phyloP scores from a whole-genome alignment of 345 rosid species.

The Anacardium occidentale region DNA sequence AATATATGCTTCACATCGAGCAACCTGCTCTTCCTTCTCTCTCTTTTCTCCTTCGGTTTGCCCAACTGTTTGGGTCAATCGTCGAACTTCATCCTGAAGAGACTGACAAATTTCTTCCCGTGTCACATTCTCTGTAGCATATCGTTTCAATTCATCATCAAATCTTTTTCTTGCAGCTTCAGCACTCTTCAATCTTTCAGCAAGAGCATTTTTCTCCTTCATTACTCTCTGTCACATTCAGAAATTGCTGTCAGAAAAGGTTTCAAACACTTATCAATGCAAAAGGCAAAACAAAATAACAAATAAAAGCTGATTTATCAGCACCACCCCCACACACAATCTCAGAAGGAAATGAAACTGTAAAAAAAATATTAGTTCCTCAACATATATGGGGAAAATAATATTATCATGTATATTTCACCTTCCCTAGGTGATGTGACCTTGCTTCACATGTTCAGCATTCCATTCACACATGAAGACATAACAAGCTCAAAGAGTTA shows the following conservation, averaged over 20 bases:
- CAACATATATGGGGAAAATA: too few species aligned
- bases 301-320: conserved; percentile 6
- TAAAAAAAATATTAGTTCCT: neutral
- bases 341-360: neutral
- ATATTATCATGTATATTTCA: neutral
- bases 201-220: conserved; percentile 91
- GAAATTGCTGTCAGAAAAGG: conserved; percentile 18
- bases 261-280: conserved; percentile 2
- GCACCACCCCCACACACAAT: neutral
- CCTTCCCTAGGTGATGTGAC: too few species aligned
- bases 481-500: too few species aligned
- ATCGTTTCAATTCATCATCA: conserved; percentile 86
- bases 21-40: conserved; percentile 89
- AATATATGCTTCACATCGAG: conserved; percentile 88
- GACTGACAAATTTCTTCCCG: conserved; percentile 90
- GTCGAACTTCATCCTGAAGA: conserved; percentile 81
- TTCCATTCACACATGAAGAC: too few species aligned
- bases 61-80: conserved; percentile 80
- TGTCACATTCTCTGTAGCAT: conserved; percentile 77
- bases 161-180: conserved; percentile 90
- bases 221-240: conserved; percentile 66
- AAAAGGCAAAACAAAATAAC: neutral
- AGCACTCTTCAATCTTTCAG: conserved; percentile 81
- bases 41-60: conserved; percentile 95
- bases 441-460: too few species aligned